phyloP scores from a whole-genome alignment of 2,329 filamentous ascomycete genomes.

The Aspergillus caelatus region DNA sequence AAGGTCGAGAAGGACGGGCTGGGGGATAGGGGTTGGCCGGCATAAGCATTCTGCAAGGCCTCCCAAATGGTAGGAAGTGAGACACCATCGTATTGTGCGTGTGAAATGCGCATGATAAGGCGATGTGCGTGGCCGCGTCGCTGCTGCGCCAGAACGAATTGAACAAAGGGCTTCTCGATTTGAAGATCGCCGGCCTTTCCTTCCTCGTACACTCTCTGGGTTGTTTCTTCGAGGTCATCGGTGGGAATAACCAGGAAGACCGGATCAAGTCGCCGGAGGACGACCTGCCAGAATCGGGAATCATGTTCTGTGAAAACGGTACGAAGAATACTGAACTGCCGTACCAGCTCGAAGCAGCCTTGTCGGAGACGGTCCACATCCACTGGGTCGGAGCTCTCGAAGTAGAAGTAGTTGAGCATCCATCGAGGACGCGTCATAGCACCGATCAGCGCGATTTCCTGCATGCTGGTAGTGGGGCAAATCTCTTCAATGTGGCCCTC shows the following conservation, averaged over 20 bases:
- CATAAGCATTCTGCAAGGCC: not conserved
- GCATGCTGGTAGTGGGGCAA: not conserved
- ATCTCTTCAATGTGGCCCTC: not conserved
- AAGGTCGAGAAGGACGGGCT: not conserved
- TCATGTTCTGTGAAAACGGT: not conserved
- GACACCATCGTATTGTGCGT: not conserved
- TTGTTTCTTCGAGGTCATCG: not conserved
- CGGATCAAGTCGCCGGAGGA: not conserved
- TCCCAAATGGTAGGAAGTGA: not conserved
- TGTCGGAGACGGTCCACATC: not conserved
- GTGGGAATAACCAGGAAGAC: not conserved
- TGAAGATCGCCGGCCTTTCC: not conserved
- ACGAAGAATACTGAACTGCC: not conserved
- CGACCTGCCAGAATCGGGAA: not conserved
- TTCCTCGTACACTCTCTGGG: not conserved
- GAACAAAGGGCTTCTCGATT: not conserved
- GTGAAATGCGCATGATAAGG: not conserved
- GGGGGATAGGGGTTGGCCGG: not conserved
- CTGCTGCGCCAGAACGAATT: not conserved
- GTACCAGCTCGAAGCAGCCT: not conserved
- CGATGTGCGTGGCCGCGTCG: not conserved
- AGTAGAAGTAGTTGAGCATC: conserved; percentile 1
- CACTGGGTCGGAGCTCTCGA: not conserved
- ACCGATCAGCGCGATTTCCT: not conserved
- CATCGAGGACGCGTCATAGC: not conserved